These are phyloP conservation scores for Chaetomium globosum DNA, from an alignment of 2,329 filamentous ascomycete species.

Conservation along the genomic window DNA sequence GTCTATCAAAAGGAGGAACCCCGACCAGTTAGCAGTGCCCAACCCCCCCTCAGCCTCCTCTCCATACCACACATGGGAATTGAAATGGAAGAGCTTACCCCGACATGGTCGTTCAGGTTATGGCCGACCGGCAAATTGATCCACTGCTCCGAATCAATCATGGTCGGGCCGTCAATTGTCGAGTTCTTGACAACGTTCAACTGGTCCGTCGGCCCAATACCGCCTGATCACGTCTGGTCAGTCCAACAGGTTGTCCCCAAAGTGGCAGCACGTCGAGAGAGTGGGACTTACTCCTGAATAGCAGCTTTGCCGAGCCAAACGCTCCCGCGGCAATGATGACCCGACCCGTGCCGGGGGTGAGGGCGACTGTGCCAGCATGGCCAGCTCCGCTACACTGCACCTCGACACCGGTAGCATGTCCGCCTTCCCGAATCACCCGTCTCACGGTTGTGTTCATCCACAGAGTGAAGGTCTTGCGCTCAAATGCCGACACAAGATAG, in stretches of 20 bases:
- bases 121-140: slow-evolving; percentile 53
- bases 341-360: slow-evolving; percentile 61
- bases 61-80: background rate
- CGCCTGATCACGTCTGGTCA: slow-evolving; percentile 37
- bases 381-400: slow-evolving; percentile 57
- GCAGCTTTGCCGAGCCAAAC: slow-evolving; percentile 68
- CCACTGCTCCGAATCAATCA: slow-evolving; percentile 56
- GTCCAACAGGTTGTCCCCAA: background rate
- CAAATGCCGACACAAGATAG: slow-evolving; percentile 55
- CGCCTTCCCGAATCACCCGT: slow-evolving; percentile 64
- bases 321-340: slow-evolving; percentile 69
- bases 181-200: slow-evolving; percentile 57
- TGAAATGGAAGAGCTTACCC: slow-evolving; percentile 21
- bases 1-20: slow-evolving; percentile 41
- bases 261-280: too few species aligned
- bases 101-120: slow-evolving; percentile 57
- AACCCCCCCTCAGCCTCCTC: background rate
- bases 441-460: slow-evolving; percentile 68
- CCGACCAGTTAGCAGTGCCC: background rate
- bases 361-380: slow-evolving; percentile 60
- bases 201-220: slow-evolving; percentile 67
- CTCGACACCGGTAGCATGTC: slow-evolving; percentile 67
- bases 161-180: slow-evolving; percentile 50
- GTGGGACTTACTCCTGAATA: slow-evolving; percentile 57
- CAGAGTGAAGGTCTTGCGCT: slow-evolving; percentile 65